Percentiles rank a stretch among this genome's conserved stretches.
Evolutionary conservation across 768 basidiomycete species (phyloP).

Genomic region (Trametes coccinea): DNA sequence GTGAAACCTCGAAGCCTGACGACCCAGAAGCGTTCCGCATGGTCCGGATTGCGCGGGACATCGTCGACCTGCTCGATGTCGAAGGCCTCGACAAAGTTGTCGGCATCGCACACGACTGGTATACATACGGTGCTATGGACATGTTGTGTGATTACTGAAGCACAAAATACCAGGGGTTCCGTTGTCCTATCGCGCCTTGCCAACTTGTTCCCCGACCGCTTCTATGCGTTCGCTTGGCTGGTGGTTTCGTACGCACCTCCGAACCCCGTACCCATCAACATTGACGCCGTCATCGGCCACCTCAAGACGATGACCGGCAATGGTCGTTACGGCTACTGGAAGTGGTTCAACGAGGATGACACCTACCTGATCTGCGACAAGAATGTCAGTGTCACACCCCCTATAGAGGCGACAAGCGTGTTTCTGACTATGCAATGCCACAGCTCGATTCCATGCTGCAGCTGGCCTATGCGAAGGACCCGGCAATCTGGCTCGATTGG

Average conservation of each 20-base stretch:
- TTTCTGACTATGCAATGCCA: not conserved
- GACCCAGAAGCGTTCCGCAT: slow-evolving; percentile 31
- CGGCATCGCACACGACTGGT: slow-evolving; percentile 39
- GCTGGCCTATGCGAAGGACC: slow-evolving; percentile 35
- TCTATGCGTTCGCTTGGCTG: slow-evolving; percentile 42
- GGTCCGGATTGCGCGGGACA: slow-evolving; percentile 31
- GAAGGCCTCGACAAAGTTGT: slow-evolving; percentile 33
- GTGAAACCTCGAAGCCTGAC: slow-evolving; percentile 44
- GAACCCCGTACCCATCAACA: slow-evolving; percentile 23
- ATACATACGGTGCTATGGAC: not conserved
- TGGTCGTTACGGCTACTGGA: slow-evolving; percentile 44
- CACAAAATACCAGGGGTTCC: slow-evolving; percentile 3
- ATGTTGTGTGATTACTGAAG: not conserved
- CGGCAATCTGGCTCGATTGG: slow-evolving; percentile 36
- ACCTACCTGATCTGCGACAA: slow-evolving; percentile 1
- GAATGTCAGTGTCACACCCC: not conserved
- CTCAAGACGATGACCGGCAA: slow-evolving; percentile 18
- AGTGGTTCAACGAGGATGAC: slow-evolving; percentile 17
- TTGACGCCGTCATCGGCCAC: slow-evolving; percentile 28
- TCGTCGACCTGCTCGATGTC: slow-evolving; percentile 38
- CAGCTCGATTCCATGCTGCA: slow-evolving; percentile 44
- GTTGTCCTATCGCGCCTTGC: not conserved
- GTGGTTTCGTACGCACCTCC: slow-evolving; percentile 37
- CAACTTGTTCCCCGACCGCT: slow-evolving; percentile 37
- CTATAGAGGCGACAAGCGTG: not conserved